These are phyloP conservation scores for Holtermannia corniformis DNA, from an alignment of 768 basidiomycete species.

Conservation along the genomic window DNA sequence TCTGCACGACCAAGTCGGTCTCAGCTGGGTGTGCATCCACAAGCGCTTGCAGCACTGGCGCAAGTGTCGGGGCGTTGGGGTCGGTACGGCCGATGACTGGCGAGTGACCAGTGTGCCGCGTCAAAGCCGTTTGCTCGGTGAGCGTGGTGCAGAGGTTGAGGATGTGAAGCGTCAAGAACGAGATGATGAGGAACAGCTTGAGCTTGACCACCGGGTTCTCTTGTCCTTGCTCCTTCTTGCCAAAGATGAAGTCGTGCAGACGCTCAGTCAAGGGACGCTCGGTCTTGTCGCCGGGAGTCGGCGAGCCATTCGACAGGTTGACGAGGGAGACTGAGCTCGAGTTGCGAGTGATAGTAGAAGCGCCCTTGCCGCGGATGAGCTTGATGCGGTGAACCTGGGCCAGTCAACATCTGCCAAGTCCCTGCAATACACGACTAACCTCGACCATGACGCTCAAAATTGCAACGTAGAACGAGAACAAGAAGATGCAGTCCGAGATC, in stretches of 20 bases:
- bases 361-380: slow-evolving; percentile 43
- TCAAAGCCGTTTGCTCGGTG: slow-evolving; percentile 55
- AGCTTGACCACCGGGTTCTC: slow-evolving; percentile 78
- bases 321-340: slow-evolving; percentile 37
- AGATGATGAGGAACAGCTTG: slow-evolving; percentile 80
- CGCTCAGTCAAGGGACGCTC: slow-evolving; percentile 4
- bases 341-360: slow-evolving; percentile 24
- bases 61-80: slow-evolving; percentile 54
- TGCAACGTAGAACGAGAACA: slow-evolving; percentile 81
- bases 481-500: slow-evolving; percentile 72
- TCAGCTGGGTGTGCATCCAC: slow-evolving; percentile 42
- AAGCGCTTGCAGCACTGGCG: slow-evolving; percentile 53
- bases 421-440: slow-evolving; percentile 44
- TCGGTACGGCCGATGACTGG: slow-evolving; percentile 48
- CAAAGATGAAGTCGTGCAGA: slow-evolving; percentile 41
- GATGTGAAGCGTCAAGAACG: slow-evolving; percentile 83
- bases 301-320: neutral
- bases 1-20: slow-evolving; percentile 29
- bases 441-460: slow-evolving; percentile 94
- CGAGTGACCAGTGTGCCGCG: slow-evolving; percentile 45
- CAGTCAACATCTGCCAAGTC: neutral
- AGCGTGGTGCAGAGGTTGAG: slow-evolving; percentile 89
- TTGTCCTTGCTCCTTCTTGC: slow-evolving; percentile 42
- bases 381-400: slow-evolving; percentile 47
- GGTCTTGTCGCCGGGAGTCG: slow-evolving; percentile 4